Evolutionary conservation across 495 filamentous ascomycete species (phyloP), one percentile per base, ranked within the genome.

Genomic region (Neurospora tetrasperma): DNA sequence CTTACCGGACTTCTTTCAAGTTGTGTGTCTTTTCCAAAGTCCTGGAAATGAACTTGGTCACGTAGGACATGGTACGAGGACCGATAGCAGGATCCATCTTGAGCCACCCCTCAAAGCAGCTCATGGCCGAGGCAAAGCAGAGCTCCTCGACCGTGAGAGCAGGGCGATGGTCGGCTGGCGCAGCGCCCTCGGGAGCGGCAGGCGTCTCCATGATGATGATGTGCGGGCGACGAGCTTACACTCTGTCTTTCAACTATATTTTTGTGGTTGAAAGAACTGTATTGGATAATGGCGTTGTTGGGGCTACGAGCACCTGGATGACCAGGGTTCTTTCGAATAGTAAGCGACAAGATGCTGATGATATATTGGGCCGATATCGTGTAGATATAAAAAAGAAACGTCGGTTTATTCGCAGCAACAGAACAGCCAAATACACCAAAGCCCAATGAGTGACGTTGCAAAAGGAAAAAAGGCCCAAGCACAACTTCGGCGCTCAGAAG

Each of bases 91-190:
- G 82, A 69, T 85, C 80, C 68, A 85, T 75, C 70, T 81, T 84
- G 74, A 87, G 87, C 75, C 87, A 86, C n/a, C 83, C 83, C 74
- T 89, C 87, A 31, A 88, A 82, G 73, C 83, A 81, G 74, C 86
- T 85, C 73, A 89, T 80, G 39, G 84, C 83, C 10, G 83, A 82
- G 5, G 83, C 80, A 80, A 90, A 87, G 72, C 80, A 81, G 40
- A 86, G 79, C 81, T 89, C 88, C 80, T 90, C 88, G 71, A 86
- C 80, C 39, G 74, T 75, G 38, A 77, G 46, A 20, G 54, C 54
- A 62, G 77, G 69, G 16, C 75, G 78, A 3, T 68, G 72, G 14
- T 42, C 71, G 18, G 54, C 54, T 27, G 54, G 23, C 23, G 31
- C 54, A 35, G 54, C 54, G 54, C 54, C 43, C 69, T 54, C 69